A percentile compares a stretch with the other conserved stretches of the same genome.
phyloP scores from a whole-genome alignment of 257 asterid genomes.

The Solanum okadae region DNA sequence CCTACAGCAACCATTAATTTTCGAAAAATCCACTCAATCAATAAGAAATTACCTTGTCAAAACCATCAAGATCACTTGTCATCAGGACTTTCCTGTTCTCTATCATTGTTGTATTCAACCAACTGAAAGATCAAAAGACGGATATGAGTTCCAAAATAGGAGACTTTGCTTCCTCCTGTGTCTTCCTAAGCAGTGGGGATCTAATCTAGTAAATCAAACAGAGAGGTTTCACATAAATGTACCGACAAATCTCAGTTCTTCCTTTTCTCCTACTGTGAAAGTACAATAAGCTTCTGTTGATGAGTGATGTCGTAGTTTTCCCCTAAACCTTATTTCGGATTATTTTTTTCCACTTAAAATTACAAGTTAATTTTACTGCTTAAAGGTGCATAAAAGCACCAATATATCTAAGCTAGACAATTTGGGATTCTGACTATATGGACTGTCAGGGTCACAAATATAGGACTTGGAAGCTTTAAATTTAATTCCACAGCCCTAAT shows the following conservation, averaged over 20 bases:
- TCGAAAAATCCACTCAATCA: not conserved
- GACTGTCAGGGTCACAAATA: not conserved
- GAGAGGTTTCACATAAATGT: not conserved
- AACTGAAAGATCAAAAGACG: conserved; percentile 35
- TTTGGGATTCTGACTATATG: not conserved
- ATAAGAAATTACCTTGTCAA: conserved; percentile 70
- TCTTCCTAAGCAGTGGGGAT: not conserved
- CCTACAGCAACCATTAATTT: not conserved
- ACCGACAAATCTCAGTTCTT: not conserved
- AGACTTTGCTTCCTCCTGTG: not conserved
- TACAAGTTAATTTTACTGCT: not conserved
- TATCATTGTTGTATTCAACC: conserved; percentile 96
- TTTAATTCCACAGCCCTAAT: not conserved
- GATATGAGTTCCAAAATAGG: not conserved
- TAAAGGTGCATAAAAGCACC: not conserved
- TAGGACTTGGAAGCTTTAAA: not conserved
- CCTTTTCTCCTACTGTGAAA: not conserved
- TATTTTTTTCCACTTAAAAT: not conserved
- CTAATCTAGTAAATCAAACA: not conserved
- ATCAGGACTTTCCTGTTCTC: conserved; percentile 73
- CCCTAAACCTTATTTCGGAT: not conserved
- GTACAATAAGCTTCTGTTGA: not conserved
- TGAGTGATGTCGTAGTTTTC: not conserved
- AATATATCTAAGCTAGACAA: not conserved
- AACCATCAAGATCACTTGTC: conserved; percentile 89